Evolutionary conservation across 305 asterid species (phyloP), one percentile per base, ranked within the genome.

Genomic region (Plantago coronopus): DNA sequence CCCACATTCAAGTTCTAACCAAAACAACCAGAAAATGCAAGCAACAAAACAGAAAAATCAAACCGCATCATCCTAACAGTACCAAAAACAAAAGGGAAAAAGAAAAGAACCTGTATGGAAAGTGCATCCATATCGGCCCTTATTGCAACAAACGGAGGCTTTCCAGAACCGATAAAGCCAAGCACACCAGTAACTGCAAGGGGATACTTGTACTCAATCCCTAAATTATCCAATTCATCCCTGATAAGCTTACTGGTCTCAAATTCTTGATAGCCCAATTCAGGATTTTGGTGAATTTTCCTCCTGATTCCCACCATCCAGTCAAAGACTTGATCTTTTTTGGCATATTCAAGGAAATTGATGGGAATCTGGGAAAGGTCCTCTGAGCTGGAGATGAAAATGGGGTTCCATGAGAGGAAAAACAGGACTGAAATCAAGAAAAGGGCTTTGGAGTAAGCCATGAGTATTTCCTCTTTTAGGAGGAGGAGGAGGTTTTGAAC

Each of bases 101-200:
- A 16, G 19, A 17, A 54, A 17, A 51, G 29, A 31, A 91, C 99
- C 96, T 93, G 89, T 72, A 93, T 25, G 29, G 96, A 44, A 51
- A 93, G 94, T 11, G 99, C 97, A 76, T 93, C 98, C 98, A 93
- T 89, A 70, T 93, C 98, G 1, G 98, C 98, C 73, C 98, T 79
- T 34, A 93, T 64, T 5, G 96, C 99, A 69, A 93, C 96, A 78
- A 93, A 86, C 5, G 99, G 99, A 63, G 96, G 82, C 27, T 89
- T 61, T 10, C 97, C 99, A 2, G 97, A 76, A 53, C 99, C 97
- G 49, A 93, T 47, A 42, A 64, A 89, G 13, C 88, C 97, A 69
- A 89, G 67, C 29, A 93, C 79, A 68, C 97, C 99, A 68, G 97
- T 93, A 65, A 74, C 78, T 9, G 99, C 91, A 74, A 87, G 46